These are phyloP conservation scores for Acanthamoeba castellanii DNA, from an alignment of 208 protist species.

Conservation along the genomic window DNA sequence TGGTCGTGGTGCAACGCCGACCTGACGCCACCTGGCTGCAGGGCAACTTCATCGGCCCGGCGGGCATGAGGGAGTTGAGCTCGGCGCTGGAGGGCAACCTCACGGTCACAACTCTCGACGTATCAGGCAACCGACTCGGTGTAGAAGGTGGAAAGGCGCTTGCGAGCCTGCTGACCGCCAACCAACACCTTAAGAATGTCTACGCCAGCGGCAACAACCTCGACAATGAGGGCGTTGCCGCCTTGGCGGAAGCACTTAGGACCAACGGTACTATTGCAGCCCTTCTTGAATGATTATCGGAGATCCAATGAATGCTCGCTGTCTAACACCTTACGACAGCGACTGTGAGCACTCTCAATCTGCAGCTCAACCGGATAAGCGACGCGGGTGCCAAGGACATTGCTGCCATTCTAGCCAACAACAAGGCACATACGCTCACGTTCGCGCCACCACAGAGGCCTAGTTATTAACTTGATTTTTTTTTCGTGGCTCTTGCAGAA, in stretches of 20 bases:
- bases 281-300: background rate
- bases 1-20: background rate
- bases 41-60: slow-evolving; percentile 46
- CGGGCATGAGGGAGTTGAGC: slow-evolving; percentile 2
- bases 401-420: background rate
- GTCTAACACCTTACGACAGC: background rate
- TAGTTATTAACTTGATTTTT: background rate
- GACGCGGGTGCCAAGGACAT: slow-evolving; percentile 91
- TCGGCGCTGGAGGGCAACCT: slow-evolving; percentile 65
- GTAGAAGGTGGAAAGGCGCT: background rate
- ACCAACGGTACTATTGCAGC: background rate
- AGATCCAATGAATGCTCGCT: background rate
- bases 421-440: background rate
- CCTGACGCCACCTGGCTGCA: background rate
- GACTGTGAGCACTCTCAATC: background rate
- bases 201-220: slow-evolving; percentile 56
- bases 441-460: no score
- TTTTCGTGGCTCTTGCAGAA: background rate
- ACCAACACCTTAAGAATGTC: slow-evolving; percentile 18
- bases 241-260: background rate
- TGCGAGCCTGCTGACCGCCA: background rate
- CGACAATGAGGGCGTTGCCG: slow-evolving; percentile 12
- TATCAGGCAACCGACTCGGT: slow-evolving; percentile 93
- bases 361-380: slow-evolving; percentile 76
- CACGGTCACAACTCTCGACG: slow-evolving; percentile 80